Evolutionary conservation across 352 stramenopile species (phyloP).

Genomic region (Phytophthora nicotianae): DNA sequence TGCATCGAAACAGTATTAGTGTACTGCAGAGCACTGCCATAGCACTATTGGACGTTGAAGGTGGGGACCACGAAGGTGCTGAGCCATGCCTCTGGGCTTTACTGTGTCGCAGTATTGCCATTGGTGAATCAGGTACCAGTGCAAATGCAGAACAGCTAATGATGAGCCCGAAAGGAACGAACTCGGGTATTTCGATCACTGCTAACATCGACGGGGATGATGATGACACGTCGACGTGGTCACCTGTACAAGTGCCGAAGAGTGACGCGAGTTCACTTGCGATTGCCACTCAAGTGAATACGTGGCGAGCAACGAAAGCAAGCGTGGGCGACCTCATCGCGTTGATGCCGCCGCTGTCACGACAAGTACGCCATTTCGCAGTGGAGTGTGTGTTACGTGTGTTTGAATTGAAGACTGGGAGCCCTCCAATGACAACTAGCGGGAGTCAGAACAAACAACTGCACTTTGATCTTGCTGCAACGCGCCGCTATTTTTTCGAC

Average conservation of each 20-base stretch:
- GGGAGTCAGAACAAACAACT: conserved; percentile 33
- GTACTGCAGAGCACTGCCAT: conserved; percentile 66
- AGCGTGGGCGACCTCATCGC: conserved; percentile 63
- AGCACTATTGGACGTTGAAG: conserved; percentile 74
- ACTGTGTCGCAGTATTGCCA: conserved; percentile 79
- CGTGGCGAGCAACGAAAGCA: conserved; percentile 76
- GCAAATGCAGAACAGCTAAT: conserved; percentile 49
- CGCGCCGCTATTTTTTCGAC: conserved; percentile 55
- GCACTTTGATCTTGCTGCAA: conserved; percentile 75
- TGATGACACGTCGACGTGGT: conserved; percentile 17
- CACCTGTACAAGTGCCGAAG: conserved; percentile 31
- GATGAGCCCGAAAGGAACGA: conserved; percentile 75
- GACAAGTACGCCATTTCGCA: conserved; percentile 80
- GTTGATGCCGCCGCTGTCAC: conserved; percentile 68
- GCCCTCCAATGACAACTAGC: conserved; percentile 17
- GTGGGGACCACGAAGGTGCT: conserved; percentile 42
- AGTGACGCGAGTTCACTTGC: conserved; percentile 34
- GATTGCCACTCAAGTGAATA: conserved; percentile 61
- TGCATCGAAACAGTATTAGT: conserved; percentile 39
- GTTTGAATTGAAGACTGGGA: conserved; percentile 60
- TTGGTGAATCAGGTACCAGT: conserved; percentile 65
- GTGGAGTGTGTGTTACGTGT: conserved; percentile 79
- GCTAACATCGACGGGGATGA: conserved; percentile 26
- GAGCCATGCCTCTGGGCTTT: conserved; percentile 77
- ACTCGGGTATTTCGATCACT: conserved; percentile 20